Conservation (phyloP, 2,329 filamentous ascomycete genomes). For the Exophiala oligosperma region DNA sequence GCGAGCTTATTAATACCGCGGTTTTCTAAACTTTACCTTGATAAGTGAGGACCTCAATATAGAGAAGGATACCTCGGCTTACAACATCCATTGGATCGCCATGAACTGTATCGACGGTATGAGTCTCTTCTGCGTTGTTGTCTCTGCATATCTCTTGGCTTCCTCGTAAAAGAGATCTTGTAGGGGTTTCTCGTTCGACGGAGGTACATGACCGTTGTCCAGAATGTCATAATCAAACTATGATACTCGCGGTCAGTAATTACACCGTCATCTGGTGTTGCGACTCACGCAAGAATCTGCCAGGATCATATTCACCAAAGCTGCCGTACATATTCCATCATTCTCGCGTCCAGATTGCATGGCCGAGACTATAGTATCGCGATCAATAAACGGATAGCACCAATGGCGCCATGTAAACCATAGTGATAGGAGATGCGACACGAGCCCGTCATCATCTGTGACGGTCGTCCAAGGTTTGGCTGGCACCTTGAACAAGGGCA, state of each 20-base stretch:
- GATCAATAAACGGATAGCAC: constrained; percentile 34
- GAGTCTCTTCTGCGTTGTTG: neutral
- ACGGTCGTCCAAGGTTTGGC: constrained; percentile 34
- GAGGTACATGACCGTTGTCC: neutral
- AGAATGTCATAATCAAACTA: constrained; percentile 4
- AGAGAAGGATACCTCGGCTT: neutral
- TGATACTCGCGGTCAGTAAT: neutral
- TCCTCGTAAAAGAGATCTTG: constrained; percentile 8
- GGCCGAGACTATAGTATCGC: constrained; percentile 33
- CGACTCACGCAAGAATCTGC: constrained; percentile 24
- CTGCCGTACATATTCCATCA: constrained; percentile 35
- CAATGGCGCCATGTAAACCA: constrained; percentile 36
- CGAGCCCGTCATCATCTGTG: constrained; percentile 34
- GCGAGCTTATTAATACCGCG: constrained; percentile 3
- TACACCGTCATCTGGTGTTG: neutral
- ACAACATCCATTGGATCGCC: constrained; percentile 10
- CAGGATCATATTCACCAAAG: constrained; percentile 38
- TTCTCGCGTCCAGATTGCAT: constrained; percentile 32
- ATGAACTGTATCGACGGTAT: constrained; percentile 20
- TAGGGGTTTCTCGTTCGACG: constrained; percentile 1
- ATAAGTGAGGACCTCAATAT: neutral
- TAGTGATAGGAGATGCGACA: constrained; percentile 36
- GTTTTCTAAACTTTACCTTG: neutral
- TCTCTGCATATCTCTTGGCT: constrained; percentile 2
- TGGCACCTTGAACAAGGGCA: constrained; percentile 1